Evolutionary conservation across 2,329 filamentous ascomycete genomes (phyloP).

Genomic region (Plectosphaerella plurivora): DNA sequence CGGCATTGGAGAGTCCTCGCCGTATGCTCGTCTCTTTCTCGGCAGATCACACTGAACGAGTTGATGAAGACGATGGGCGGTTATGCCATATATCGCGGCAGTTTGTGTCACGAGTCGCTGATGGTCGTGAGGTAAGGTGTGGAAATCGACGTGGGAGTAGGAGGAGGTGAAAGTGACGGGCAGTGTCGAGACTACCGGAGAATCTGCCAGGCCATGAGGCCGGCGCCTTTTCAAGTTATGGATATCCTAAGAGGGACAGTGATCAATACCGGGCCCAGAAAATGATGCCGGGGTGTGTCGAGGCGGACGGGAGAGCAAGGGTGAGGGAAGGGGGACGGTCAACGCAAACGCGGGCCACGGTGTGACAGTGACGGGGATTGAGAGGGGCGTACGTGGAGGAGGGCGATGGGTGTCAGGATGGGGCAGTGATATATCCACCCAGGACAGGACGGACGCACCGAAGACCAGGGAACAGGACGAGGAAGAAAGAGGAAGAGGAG

Average conservation of each 20-base stretch:
- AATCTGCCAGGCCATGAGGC: slow-evolving; percentile 32
- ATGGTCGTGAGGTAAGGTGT: slow-evolving; percentile 18
- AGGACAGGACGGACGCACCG: slow-evolving; percentile 41
- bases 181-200: slow-evolving; percentile 27
- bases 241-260: slow-evolving; percentile 20
- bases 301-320: not conserved
- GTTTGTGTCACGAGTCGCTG: slow-evolving; percentile 20
- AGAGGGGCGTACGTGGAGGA: slow-evolving; percentile 12
- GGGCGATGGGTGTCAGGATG: not conserved
- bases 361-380: not conserved
- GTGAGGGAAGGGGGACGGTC: not conserved
- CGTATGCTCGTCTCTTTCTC: slow-evolving; percentile 26
- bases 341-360: not conserved
- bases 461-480: slow-evolving; percentile 28
- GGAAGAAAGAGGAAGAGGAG: slow-evolving; percentile 27
- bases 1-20: slow-evolving; percentile 25
- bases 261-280: slow-evolving; percentile 23
- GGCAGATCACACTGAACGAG: slow-evolving; percentile 14
- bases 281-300: not conserved
- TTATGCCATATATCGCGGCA: slow-evolving; percentile 25
- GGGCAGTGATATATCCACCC: slow-evolving; percentile 31
- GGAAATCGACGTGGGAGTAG: slow-evolving; percentile 17
- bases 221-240: slow-evolving; percentile 38
- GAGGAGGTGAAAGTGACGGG: slow-evolving; percentile 18
- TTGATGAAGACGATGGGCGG: slow-evolving; percentile 23